Conservation (phyloP, 768 basidiomycete species). For the Podaxis sp. region DNA sequence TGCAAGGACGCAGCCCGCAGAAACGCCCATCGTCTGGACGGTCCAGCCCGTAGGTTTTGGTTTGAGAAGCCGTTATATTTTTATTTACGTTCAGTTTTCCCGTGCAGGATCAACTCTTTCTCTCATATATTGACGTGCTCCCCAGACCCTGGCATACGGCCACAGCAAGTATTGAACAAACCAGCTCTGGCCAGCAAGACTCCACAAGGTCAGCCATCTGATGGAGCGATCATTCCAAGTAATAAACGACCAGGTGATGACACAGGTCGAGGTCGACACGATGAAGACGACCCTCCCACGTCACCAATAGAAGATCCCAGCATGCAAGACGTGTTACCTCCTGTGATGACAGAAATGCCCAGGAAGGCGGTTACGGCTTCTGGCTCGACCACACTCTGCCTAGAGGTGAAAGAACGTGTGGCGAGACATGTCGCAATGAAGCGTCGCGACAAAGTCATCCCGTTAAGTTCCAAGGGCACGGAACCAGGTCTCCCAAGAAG, state of each 20-base stretch:
- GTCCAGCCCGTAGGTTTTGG: slow-evolving; percentile 6
- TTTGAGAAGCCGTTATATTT: background rate
- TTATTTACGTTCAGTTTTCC: background rate
- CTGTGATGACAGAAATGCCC: slow-evolving; percentile 2
- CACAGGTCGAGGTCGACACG: background rate
- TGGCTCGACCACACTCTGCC: slow-evolving; percentile 25
- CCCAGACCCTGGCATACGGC: background rate
- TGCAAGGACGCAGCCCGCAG: slow-evolving; percentile 1
- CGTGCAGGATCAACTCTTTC: slow-evolving; percentile 7
- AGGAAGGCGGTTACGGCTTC: slow-evolving; percentile 15
- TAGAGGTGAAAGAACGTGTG: slow-evolving; percentile 31
- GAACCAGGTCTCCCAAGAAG: slow-evolving; percentile 10
- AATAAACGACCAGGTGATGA: background rate
- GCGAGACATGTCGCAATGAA: slow-evolving; percentile 26
- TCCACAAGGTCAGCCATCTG: background rate
- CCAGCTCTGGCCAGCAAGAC: background rate
- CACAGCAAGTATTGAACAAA: background rate
- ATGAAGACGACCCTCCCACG: slow-evolving; percentile 18
- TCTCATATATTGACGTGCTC: background rate
- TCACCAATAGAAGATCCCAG: slow-evolving; percentile 32
- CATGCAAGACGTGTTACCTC: slow-evolving; percentile 2
- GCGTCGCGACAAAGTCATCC: slow-evolving; percentile 26
- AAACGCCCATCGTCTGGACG: background rate
- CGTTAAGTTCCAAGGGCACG: slow-evolving; percentile 16
- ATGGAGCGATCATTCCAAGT: background rate